phyloP scores from a whole-genome alignment of 2,329 filamentous ascomycete species.

The Lasiodiplodia gonubiensis region DNA sequence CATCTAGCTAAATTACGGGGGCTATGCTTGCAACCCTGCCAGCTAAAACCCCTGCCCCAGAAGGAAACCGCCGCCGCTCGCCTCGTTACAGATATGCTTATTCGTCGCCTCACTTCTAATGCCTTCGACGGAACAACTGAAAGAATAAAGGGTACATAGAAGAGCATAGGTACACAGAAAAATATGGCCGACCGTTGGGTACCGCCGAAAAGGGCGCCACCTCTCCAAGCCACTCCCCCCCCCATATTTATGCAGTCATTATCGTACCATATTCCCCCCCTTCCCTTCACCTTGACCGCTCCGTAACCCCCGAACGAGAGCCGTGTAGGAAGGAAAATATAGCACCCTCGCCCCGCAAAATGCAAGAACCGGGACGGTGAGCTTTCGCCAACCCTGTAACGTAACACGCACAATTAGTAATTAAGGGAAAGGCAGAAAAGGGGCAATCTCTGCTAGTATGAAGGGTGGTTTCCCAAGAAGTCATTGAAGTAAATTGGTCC shows the following conservation, averaged over 20 bases:
- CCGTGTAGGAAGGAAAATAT: neutral
- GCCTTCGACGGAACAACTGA: neutral
- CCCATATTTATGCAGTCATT: conserved; percentile 19
- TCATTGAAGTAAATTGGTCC: neutral
- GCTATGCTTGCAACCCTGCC: neutral
- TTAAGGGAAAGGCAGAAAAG: neutral
- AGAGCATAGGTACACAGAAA: neutral
- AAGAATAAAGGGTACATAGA: neutral
- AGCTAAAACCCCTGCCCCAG: neutral
- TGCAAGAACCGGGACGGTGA: neutral
- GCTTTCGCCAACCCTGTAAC: neutral
- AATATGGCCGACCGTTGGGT: neutral
- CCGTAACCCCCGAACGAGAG: neutral
- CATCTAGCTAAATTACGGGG: neutral
- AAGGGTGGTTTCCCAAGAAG: neutral
- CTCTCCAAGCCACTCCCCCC: neutral
- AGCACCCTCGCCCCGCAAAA: neutral
- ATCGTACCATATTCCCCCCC: neutral
- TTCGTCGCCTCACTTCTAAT: neutral
- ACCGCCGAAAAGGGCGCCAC: neutral
- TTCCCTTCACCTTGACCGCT: neutral
- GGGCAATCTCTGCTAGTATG: neutral
- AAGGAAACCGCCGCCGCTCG: neutral
- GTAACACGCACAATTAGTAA: neutral
- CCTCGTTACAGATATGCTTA: neutral